Evolutionary conservation across 2,329 filamentous ascomycete genomes (phyloP).

Genomic region (Coleophoma eucalyptorum): DNA sequence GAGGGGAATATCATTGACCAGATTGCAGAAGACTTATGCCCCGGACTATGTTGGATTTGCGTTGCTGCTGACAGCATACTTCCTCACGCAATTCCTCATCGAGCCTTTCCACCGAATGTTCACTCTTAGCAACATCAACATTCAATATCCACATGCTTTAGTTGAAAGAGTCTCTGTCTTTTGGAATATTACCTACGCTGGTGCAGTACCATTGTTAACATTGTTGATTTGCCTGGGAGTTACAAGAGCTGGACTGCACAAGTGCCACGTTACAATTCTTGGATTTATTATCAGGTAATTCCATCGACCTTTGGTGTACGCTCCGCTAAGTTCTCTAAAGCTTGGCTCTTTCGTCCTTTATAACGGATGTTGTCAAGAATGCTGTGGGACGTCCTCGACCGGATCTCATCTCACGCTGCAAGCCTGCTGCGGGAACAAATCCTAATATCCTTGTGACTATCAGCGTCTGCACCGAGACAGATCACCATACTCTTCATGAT

Average conservation of each 20-base stretch:
- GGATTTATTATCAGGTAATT: slow-evolving; percentile 65
- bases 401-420: slow-evolving; percentile 84
- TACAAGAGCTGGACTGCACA: slow-evolving; percentile 63
- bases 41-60: slow-evolving; percentile 82
- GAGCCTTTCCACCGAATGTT: slow-evolving; percentile 96
- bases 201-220: slow-evolving; percentile 64
- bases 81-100: slow-evolving; percentile 60
- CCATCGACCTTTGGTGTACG: neutral
- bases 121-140: slow-evolving; percentile 76
- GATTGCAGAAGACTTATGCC: slow-evolving; percentile 70
- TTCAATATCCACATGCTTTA: slow-evolving; percentile 83
- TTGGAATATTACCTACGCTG: slow-evolving; percentile 62
- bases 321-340: slow-evolving; percentile 5
- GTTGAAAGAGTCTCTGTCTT: slow-evolving; percentile 78
- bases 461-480: slow-evolving; percentile 68
- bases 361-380: slow-evolving; percentile 90
- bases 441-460: slow-evolving; percentile 54
- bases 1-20: too few relatives aligned
- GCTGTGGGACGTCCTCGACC: slow-evolving; percentile 68
- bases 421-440: slow-evolving; percentile 53
- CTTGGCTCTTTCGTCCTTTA: slow-evolving; percentile 71
- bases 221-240: slow-evolving; percentile 63
- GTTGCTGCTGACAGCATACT: slow-evolving; percentile 64
- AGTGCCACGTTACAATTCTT: slow-evolving; percentile 81
- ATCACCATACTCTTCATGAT: slow-evolving; percentile 69